These are phyloP conservation scores for Nadsonia commutata DNA, from an alignment of 1,139 yeast species.

Conservation along the genomic window DNA sequence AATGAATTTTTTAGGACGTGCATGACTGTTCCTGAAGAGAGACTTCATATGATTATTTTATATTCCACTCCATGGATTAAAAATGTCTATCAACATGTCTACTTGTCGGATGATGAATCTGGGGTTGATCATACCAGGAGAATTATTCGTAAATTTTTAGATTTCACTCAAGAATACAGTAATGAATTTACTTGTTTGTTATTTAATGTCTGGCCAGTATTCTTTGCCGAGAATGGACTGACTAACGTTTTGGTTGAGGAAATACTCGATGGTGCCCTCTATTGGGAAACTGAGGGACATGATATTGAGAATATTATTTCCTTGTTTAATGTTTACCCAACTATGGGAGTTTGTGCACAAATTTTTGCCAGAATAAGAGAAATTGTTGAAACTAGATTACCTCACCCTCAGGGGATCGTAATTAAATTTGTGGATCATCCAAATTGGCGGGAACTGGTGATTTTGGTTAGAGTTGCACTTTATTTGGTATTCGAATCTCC, in stretches of 20 bases:
- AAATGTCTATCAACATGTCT: constrained; percentile 50
- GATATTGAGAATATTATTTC: constrained; percentile 27
- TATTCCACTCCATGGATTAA: constrained; percentile 70
- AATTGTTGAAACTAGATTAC: neutral
- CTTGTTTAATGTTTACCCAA: constrained; percentile 49
- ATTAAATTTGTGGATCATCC: constrained; percentile 33
- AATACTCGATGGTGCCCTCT: constrained; percentile 46
- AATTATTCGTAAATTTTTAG: constrained; percentile 48
- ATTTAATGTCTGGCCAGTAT: constrained; percentile 52
- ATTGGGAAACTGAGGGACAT: constrained; percentile 37
- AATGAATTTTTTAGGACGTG: constrained; percentile 46
- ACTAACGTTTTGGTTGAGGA: constrained; percentile 53
- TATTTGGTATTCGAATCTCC: constrained; percentile 63
- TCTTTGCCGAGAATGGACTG: constrained; percentile 48
- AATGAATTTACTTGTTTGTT: constrained; percentile 34
- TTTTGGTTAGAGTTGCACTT: constrained; percentile 51
- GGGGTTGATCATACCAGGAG: constrained; percentile 52
- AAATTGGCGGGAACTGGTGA: constrained; percentile 58
- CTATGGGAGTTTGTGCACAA: constrained; percentile 58
- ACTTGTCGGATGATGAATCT: constrained; percentile 25
- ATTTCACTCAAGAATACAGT: constrained; percentile 34
- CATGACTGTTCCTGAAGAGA: constrained; percentile 26
- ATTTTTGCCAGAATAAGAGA: constrained; percentile 38
- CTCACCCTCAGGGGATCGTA: constrained; percentile 9
- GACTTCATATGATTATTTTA: constrained; percentile 31